These are phyloP conservation scores for Terana coerulea DNA, from an alignment of 768 basidiomycete genomes.

Conservation along the genomic window DNA sequence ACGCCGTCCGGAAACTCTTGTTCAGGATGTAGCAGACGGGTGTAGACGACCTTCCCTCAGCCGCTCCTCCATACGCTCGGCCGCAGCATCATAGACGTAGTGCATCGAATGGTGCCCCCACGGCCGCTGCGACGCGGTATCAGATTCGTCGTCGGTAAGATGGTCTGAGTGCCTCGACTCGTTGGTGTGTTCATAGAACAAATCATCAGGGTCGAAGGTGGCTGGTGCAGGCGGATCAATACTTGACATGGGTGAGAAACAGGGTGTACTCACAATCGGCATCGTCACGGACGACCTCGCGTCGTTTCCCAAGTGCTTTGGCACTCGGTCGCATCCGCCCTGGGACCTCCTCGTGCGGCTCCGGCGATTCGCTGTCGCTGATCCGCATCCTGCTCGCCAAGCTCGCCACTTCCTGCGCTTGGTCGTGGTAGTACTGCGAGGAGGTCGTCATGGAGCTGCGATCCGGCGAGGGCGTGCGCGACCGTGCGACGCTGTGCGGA, in stretches of 20 bases:
- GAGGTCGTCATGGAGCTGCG: conserved; percentile 23
- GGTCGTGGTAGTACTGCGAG: conserved; percentile 2
- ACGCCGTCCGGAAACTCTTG: conserved; percentile 26
- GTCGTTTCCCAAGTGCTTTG: conserved; percentile 86
- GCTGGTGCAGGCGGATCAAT: conserved; percentile 28
- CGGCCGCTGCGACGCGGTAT: conserved; percentile 30
- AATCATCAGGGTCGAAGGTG: conserved; percentile 52
- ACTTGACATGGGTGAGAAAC: not conserved
- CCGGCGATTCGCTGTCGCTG: conserved; percentile 23
- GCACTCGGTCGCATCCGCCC: conserved; percentile 66
- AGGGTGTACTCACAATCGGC: conserved; percentile 39
- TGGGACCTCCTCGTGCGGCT: conserved; percentile 23
- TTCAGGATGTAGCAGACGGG: too few relatives aligned
- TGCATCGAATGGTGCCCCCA: conserved; percentile 50
- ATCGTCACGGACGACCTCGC: conserved; percentile 51
- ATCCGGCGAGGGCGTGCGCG: conserved; percentile 72
- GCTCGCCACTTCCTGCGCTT: not conserved
- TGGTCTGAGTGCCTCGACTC: conserved; percentile 25
- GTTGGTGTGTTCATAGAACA: conserved; percentile 44
- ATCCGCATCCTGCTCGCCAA: conserved; percentile 16
- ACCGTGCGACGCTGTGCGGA: conserved; percentile 44
- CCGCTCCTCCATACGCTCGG: conserved; percentile 68
- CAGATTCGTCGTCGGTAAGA: conserved; percentile 46
- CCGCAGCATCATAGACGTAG: conserved; percentile 92
- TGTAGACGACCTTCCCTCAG: conserved; percentile 39